A percentile compares a stretch with the other conserved stretches of the same genome.
These are phyloP conservation scores for Blastocystis sp. DNA, from an alignment of 352 stramenopile genomes.

Conservation along the genomic window DNA sequence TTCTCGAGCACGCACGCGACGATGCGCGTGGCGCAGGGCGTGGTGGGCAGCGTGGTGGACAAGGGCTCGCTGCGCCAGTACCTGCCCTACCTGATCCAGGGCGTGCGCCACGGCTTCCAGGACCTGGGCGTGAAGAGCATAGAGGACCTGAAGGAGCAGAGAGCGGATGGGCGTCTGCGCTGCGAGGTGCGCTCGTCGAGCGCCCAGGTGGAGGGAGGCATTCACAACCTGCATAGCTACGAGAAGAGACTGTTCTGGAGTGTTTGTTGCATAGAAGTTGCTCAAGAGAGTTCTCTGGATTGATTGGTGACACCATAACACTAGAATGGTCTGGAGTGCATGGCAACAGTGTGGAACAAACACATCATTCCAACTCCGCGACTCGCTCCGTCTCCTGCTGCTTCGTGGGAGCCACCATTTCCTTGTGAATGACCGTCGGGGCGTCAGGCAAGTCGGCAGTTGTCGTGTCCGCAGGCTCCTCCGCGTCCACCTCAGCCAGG, in stretches of 20 bases:
- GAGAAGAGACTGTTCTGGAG: constrained; percentile 77
- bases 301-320: too few species aligned
- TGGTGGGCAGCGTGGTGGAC: constrained; percentile 95
- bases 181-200: constrained; percentile 70
- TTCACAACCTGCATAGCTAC: constrained; percentile 80
- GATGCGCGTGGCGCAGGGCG: constrained; percentile 98
- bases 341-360: too few species aligned
- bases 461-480: too few species aligned
- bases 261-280: not conserved
- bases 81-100: constrained; percentile 96
- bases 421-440: too few species aligned
- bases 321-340: too few species aligned
- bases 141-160: constrained; percentile 56
- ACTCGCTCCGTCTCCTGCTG: too few species aligned
- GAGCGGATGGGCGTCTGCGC: constrained; percentile 66
- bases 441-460: too few species aligned
- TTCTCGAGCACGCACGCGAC: constrained; percentile 77
- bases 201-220: constrained; percentile 71
- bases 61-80: constrained; percentile 97
- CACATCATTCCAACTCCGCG: too few species aligned
- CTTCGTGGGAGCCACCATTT: too few species aligned
- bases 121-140: constrained; percentile 70
- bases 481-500: too few species aligned
- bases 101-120: constrained; percentile 77
- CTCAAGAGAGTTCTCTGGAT: too few species aligned